A percentile compares a stretch with the other conserved stretches of the same genome.
Conservation (phyloP, 768 basidiomycete species). For the Peribolospora baueri region DNA sequence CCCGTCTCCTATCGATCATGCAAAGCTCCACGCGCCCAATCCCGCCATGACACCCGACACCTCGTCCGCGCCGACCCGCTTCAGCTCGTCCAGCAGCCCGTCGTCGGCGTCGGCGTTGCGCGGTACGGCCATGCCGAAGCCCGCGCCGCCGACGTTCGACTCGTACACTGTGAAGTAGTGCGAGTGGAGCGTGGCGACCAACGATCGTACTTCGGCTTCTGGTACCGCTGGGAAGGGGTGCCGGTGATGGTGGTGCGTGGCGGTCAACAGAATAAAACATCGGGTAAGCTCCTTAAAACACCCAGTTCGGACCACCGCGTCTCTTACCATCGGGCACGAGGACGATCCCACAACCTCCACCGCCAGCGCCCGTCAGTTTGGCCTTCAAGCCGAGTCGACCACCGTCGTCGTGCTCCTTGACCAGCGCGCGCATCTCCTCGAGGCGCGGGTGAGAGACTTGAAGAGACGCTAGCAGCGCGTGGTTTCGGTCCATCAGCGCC, state of each 20-base stretch:
- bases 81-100: no score
- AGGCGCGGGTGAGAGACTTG: conserved; percentile 77
- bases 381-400: conserved; percentile 49
- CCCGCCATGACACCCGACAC: no score
- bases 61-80: no score
- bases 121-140: conserved; percentile 38
- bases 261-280: conserved; percentile 24
- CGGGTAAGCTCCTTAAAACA: background rate
- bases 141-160: conserved; percentile 79
- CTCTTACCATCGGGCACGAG: conserved; percentile 71
- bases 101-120: background rate
- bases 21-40: no score
- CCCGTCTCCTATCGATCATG: no score
- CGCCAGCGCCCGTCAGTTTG: conserved; percentile 94
- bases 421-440: conserved; percentile 29
- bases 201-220: conserved; percentile 30
- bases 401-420: conserved; percentile 41
- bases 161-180: conserved; percentile 60
- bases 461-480: conserved; percentile 52
- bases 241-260: conserved; percentile 32
- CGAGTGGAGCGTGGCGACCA: conserved; percentile 35
- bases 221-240: conserved; percentile 37
- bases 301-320: background rate
- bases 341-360: conserved; percentile 93
- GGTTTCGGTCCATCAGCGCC: conserved; percentile 73